These are phyloP conservation scores for Hanseniaspora meyeri DNA, from an alignment of 805 yeast genomes.

Conservation along the genomic window DNA sequence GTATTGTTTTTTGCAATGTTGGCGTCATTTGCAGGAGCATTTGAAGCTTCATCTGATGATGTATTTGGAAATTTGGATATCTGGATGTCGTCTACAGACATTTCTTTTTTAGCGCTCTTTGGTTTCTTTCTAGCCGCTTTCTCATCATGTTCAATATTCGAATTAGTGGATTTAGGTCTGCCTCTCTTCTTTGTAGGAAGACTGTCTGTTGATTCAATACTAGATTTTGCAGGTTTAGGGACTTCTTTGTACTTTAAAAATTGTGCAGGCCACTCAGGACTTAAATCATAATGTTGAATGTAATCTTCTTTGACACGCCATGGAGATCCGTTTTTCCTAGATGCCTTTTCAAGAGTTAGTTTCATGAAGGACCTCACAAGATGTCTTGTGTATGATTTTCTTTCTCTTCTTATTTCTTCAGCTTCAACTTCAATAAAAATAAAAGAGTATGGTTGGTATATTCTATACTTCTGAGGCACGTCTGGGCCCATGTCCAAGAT, in stretches of 20 bases:
- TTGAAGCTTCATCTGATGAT: neutral
- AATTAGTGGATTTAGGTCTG: conserved; percentile 13
- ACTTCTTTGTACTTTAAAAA: conserved; percentile 26
- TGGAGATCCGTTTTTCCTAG: conserved; percentile 81
- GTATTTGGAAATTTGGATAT: neutral
- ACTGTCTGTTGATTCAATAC: neutral
- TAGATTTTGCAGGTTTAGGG: neutral
- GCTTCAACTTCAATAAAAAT: conserved; percentile 39
- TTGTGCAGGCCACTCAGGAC: conserved; percentile 27
- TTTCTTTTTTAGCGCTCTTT: conserved; percentile 9
- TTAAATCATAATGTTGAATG: conserved; percentile 26
- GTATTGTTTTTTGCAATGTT: neutral
- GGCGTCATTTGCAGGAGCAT: too few species aligned
- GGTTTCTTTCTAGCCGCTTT: conserved; percentile 22
- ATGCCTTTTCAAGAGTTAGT: conserved; percentile 52
- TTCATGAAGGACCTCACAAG: conserved; percentile 79
- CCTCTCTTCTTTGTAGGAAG: conserved; percentile 14
- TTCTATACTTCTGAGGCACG: neutral
- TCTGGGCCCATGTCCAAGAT: neutral
- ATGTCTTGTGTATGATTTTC: conserved; percentile 81
- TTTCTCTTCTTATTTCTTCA: conserved; percentile 62
- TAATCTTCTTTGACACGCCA: conserved; percentile 81
- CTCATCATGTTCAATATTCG: conserved; percentile 19
- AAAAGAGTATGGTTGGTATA: conserved; percentile 11
- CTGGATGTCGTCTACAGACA: neutral